Conservation (phyloP, 169 alveolate species). For the Sarcocystis neurona region DNA sequence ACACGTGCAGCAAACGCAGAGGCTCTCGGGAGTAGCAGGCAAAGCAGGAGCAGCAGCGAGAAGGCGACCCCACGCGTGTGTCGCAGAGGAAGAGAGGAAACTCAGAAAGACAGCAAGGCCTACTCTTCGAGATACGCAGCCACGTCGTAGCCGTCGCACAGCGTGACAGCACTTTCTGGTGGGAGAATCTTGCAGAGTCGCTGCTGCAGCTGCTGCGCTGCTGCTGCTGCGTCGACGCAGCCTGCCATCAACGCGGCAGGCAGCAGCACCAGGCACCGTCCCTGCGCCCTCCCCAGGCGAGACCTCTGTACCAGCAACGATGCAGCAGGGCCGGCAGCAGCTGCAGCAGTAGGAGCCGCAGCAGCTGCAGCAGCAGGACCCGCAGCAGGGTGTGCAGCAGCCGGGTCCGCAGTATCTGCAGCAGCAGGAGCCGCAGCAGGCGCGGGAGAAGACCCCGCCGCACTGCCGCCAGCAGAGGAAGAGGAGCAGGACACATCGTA, state of each 20-base stretch:
- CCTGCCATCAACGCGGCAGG: neutral
- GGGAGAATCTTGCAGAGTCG: neutral
- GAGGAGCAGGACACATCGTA: neutral
- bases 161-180: neutral
- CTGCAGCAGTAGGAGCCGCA: neutral
- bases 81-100: too few relatives aligned
- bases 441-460: neutral
- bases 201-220: too few relatives aligned
- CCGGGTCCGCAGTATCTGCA: too few relatives aligned
- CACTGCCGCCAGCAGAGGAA: neutral
- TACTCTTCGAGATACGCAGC: neutral
- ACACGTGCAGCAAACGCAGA: too few relatives aligned
- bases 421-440: neutral
- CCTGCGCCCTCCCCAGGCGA: neutral
- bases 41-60: too few relatives aligned
- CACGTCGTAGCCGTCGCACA: slow-evolving; percentile 17
- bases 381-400: neutral
- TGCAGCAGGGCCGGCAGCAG: too few relatives aligned
- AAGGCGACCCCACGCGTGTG: neutral
- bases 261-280: neutral
- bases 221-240: neutral
- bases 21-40: too few relatives aligned
- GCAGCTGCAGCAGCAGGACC: neutral
- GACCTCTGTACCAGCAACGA: neutral
- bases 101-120: too few relatives aligned